Evolutionary conservation across 306 rosid species (phyloP), one percentile per base, ranked within the genome.

Genomic region (Amphicarpaea edgeworthii): DNA sequence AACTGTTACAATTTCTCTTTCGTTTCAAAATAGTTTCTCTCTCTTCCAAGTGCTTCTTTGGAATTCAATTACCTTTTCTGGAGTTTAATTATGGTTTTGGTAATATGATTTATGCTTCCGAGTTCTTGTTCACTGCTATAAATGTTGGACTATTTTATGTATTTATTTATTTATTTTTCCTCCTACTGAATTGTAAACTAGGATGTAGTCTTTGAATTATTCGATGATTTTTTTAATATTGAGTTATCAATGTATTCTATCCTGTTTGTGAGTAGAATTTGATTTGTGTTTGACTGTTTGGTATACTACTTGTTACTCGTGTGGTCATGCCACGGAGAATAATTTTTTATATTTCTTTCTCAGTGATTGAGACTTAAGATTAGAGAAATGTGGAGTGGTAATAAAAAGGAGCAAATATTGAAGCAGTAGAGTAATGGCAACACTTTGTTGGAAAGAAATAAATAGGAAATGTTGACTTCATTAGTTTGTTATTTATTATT

Each of bases 261-360:
- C 47, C 32, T 15, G 41, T 78, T 32, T 49, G 30, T 68, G 70
- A 30, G 8, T 46, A 8, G 64, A 78, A 23, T 41, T 42, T 47
- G 10, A 40, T 28, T 54, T 19, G 20, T 68, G 7, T 7, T 46
- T 53, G 11, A 58, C 19, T 68, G 7, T 7, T 46, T 53, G 11
- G 66, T 28, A 40, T 34, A 34, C 40, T 34, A 34, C 40, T 34
- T 0, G 40, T 34, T 34, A 38, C 12, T 14, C 1, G 46, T 62
- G 26, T 62, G 46, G 26, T 34, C 9, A 8, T 11, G 42, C 21
- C 1, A 10, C n/a, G 0, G 8, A 3, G n/a, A 51, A 54, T 49
- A 42, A 30, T 43, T 69, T 69, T n/a, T 78, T 55, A 6, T 14
- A 26, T 49, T 41, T 34, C 77, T 49, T 72, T 64, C n/a, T 64